A percentile compares a stretch with the other conserved stretches of the same genome.
phyloP scores from a whole-genome alignment of 2,329 filamentous ascomycete genomes.

The Cladosporium sp. region DNA sequence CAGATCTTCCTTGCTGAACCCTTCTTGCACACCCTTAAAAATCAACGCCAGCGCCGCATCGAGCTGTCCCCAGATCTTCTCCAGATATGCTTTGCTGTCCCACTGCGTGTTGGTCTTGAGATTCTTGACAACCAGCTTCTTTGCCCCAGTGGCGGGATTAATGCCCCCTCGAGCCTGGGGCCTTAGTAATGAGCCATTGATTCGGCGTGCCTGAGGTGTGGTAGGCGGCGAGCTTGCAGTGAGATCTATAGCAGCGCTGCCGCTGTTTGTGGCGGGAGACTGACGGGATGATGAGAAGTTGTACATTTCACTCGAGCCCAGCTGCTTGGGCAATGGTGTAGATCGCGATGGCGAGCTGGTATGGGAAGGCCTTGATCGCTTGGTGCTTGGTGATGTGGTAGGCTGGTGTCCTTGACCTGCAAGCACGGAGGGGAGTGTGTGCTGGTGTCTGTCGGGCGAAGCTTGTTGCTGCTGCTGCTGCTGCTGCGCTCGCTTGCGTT shows the following conservation, averaged over 20 bases:
- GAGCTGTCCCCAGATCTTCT: constrained; percentile 72
- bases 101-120: constrained; percentile 65
- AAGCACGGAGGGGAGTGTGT: constrained; percentile 37
- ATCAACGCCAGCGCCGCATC: constrained; percentile 71
- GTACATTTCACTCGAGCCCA: constrained; percentile 54
- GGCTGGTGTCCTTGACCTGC: constrained; percentile 35
- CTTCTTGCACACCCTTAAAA: constrained; percentile 62
- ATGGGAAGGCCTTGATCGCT: constrained; percentile 42
- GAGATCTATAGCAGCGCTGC: constrained; percentile 42
- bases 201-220: constrained; percentile 27
- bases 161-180: constrained; percentile 46
- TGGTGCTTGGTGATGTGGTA: constrained; percentile 38
- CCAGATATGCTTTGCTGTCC: constrained; percentile 75
- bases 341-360: constrained; percentile 25
- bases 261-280: constrained; percentile 37
- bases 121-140: constrained; percentile 92
- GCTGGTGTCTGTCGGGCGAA: constrained; percentile 21
- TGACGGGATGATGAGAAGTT: constrained; percentile 43
- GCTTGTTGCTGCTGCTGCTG: constrained; percentile 13
- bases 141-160: constrained; percentile 73
- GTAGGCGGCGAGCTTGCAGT: constrained; percentile 42
- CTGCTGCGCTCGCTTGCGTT: constrained; percentile 26
- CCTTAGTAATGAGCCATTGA: constrained; percentile 29
- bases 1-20: constrained; percentile 76
- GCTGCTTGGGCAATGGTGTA: constrained; percentile 25